Percentiles rank a stretch among this genome's conserved stretches.
phyloP scores from a whole-genome alignment of 345 rosid species.

The Gossypium herbaceum region DNA sequence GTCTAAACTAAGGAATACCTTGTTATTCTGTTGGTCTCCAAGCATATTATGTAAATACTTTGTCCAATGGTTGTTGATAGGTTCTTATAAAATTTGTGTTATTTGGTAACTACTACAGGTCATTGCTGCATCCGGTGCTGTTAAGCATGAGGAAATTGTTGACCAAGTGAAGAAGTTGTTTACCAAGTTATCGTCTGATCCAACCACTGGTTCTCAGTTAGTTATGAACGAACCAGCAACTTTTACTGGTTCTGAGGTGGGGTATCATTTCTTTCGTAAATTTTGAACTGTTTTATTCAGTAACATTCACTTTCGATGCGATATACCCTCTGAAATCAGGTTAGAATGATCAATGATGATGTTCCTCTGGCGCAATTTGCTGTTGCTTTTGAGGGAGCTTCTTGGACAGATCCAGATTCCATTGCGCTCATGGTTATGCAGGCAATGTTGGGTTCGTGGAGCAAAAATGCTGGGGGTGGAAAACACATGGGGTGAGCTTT shows the following conservation, averaged over 20 bases:
- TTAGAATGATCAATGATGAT: slow-evolving; percentile 90
- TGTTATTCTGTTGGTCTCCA: neutral
- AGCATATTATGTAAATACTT: neutral
- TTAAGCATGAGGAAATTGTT: slow-evolving; percentile 94
- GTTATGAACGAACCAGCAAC: slow-evolving; percentile 77
- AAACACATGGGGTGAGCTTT: slow-evolving; percentile 95
- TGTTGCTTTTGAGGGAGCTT: slow-evolving; percentile 92
- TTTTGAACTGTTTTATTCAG: neutral
- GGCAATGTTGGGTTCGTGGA: slow-evolving; percentile 98
- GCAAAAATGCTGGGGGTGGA: slow-evolving; percentile 80
- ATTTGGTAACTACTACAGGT: slow-evolving; percentile 47
- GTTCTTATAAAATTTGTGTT: neutral
- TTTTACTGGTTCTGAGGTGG: slow-evolving; percentile 98
- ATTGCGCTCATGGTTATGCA: slow-evolving; percentile 95
- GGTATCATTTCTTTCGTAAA: slow-evolving; percentile 16
- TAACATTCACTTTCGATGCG: slow-evolving; percentile 1
- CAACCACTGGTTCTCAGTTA: slow-evolving; percentile 79
- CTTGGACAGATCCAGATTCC: slow-evolving; percentile 99
- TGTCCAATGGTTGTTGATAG: neutral
- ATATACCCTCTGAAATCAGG: slow-evolving; percentile 38
- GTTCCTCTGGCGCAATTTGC: slow-evolving; percentile 97
- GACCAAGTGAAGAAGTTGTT: slow-evolving; percentile 81
- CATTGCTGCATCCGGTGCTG: slow-evolving; percentile 95
- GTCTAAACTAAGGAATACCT: neutral
- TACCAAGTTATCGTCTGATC: slow-evolving; percentile 73